A percentile compares a stretch with the other conserved stretches of the same genome.
phyloP scores from a whole-genome alignment of 2,329 filamentous ascomycete species.

The Colletotrichum musae region DNA sequence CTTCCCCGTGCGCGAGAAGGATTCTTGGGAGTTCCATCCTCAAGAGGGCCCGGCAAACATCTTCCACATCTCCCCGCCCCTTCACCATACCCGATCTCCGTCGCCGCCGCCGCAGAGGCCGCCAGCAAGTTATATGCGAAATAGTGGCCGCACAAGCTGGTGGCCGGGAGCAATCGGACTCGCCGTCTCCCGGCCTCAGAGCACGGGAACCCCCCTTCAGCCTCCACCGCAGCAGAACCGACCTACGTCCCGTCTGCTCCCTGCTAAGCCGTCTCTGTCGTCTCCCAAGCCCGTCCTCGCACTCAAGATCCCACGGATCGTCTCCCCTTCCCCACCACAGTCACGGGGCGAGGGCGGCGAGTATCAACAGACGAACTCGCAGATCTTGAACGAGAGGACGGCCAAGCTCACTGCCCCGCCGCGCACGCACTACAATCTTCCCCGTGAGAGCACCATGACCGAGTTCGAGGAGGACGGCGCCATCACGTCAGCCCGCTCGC shows the following conservation, averaged over 20 bases:
- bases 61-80: slow-evolving; percentile 60
- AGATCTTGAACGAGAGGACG: slow-evolving; percentile 32
- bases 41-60: slow-evolving; percentile 43
- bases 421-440: slow-evolving; percentile 36
- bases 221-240: slow-evolving; percentile 47
- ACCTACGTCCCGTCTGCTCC: slow-evolving; percentile 58
- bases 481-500: slow-evolving; percentile 45
- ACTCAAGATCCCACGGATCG: slow-evolving; percentile 51
- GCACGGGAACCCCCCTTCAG: slow-evolving; percentile 35
- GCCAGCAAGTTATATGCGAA: slow-evolving; percentile 31
- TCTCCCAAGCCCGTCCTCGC: slow-evolving; percentile 59
- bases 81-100: slow-evolving; percentile 49
- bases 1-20: slow-evolving; percentile 53
- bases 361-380: slow-evolving; percentile 39
- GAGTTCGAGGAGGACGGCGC: slow-evolving; percentile 68
- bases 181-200: slow-evolving; percentile 56
- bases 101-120: slow-evolving; percentile 36
- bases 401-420: slow-evolving; percentile 41
- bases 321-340: slow-evolving; percentile 24
- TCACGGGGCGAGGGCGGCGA: slow-evolving; percentile 20
- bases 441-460: slow-evolving; percentile 62
- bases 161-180: slow-evolving; percentile 59
- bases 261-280: slow-evolving; percentile 51
- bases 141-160: slow-evolving; percentile 45
- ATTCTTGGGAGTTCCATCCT: slow-evolving; percentile 51